Conservation (phyloP, 148 eudicot species). For the Selenicereus undatus region DNA sequence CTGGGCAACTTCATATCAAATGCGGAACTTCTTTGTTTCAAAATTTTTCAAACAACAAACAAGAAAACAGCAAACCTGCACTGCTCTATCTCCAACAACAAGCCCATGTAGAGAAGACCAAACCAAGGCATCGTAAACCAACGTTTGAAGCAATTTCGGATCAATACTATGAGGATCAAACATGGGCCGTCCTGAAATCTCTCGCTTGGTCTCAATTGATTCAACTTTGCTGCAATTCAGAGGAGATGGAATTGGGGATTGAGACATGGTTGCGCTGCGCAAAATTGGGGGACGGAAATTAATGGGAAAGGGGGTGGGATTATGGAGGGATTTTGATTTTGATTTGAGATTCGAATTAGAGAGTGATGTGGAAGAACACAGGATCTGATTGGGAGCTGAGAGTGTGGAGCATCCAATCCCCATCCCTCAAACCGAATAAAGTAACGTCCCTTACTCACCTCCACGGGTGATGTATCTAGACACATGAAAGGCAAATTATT, state of each 20-base stretch:
- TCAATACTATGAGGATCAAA: slow-evolving; percentile 57
- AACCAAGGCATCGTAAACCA: slow-evolving; percentile 72
- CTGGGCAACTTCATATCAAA: background rate
- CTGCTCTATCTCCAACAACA: slow-evolving; percentile 66
- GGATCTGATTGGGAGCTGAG: slow-evolving; percentile 10
- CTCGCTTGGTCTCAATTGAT: slow-evolving; percentile 24
- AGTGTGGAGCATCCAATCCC: slow-evolving; percentile 27
- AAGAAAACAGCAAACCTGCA: slow-evolving; percentile 43
- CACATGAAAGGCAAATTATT: too few species aligned
- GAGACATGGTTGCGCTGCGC: slow-evolving; percentile 24
- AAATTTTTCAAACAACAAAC: background rate
- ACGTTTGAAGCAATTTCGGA: slow-evolving; percentile 45
- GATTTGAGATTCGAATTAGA: slow-evolving; percentile 8
- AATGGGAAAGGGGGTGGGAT: slow-evolving; percentile 3
- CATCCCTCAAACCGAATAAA: slow-evolving; percentile 9
- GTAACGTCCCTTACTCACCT: background rate
- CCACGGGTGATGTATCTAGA: background rate
- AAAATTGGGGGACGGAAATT: slow-evolving; percentile 15
- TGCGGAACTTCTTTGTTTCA: background rate
- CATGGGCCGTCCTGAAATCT: slow-evolving; percentile 25
- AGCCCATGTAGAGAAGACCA: slow-evolving; percentile 91
- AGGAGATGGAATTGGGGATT: slow-evolving; percentile 19
- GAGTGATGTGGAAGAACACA: background rate
- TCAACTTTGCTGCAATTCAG: slow-evolving; percentile 30
- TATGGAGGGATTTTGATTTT: slow-evolving; percentile 6